These are phyloP conservation scores for Aspergillus pseudoterreus DNA, from an alignment of 2,329 filamentous ascomycete genomes.

Conservation along the genomic window DNA sequence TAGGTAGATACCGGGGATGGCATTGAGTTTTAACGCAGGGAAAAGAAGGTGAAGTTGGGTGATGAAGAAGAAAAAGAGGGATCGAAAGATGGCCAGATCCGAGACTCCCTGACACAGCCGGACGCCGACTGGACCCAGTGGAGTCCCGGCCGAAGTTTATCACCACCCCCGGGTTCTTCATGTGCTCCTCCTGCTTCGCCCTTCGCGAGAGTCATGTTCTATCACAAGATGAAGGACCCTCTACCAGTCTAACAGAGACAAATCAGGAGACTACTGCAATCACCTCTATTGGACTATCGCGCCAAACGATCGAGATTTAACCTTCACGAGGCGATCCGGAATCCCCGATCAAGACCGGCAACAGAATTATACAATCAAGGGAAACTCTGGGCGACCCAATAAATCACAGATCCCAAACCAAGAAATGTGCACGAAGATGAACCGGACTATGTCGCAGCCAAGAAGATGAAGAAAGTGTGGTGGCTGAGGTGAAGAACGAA, in stretches of 20 bases:
- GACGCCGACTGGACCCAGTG: constrained; percentile 6
- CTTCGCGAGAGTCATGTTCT: neutral
- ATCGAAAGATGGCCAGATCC: neutral
- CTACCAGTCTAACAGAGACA: neutral
- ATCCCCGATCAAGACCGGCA: neutral
- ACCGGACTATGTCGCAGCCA: neutral
- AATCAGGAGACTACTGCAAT: neutral
- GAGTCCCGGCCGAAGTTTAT: constrained; percentile 10
- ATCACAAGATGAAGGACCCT: neutral
- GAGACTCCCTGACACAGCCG: neutral
- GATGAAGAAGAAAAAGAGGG: constrained; percentile 1
- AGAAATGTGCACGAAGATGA: neutral
- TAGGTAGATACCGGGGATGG: neutral
- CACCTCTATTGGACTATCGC: neutral
- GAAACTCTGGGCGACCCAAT: neutral
- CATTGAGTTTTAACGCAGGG: neutral
- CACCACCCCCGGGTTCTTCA: neutral
- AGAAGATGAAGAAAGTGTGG: neutral
- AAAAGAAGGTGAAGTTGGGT: neutral
- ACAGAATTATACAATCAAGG: neutral
- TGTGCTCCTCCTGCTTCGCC: neutral
- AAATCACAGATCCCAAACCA: neutral
- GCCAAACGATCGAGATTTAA: neutral
- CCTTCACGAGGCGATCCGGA: neutral
- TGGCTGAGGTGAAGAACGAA: neutral